Percentiles rank a stretch among this genome's conserved stretches.
Evolutionary conservation across 2,329 filamentous ascomycete genomes (phyloP).

Genomic region (Penicillium sp.): DNA sequence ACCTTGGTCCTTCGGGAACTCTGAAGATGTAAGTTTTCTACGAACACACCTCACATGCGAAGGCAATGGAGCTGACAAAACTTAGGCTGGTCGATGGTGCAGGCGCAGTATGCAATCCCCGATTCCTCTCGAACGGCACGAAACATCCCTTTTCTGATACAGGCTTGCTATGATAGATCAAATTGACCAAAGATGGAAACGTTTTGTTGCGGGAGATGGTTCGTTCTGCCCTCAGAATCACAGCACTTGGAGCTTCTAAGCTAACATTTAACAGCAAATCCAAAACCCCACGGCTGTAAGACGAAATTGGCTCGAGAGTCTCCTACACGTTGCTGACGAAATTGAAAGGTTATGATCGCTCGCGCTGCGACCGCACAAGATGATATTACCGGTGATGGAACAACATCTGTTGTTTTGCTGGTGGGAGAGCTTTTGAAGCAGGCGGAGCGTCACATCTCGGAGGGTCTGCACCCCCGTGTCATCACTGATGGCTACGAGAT

Average conservation of each 20-base stretch:
- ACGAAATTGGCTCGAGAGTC: constrained; percentile 9
- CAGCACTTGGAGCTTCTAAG: constrained; percentile 7
- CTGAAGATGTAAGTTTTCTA: constrained; percentile 76
- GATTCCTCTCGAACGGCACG: constrained; percentile 8
- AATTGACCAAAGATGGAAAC: constrained; percentile 98
- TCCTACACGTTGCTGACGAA: constrained; percentile 22
- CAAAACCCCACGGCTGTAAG: constrained; percentile 93
- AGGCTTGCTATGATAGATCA: constrained; percentile 64
- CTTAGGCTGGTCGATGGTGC: constrained; percentile 62
- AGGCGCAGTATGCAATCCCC: constrained; percentile 51
- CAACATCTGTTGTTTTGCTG: constrained; percentile 90
- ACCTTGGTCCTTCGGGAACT: constrained; percentile 88
- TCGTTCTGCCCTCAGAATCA: constrained; percentile 20
- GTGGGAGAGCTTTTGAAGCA: constrained; percentile 98
- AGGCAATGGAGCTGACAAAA: constrained; percentile 31
- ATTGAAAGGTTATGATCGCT: constrained; percentile 63
- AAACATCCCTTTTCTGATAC: constrained; percentile 18
- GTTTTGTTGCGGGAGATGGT: constrained; percentile 71
- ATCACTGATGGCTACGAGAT: constrained; percentile 98
- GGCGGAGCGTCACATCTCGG: constrained; percentile 90
- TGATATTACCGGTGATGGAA: constrained; percentile 97
- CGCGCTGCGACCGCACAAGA: constrained; percentile 93
- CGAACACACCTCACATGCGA: neutral
- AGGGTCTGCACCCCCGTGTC: constrained; percentile 94
- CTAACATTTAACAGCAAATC: constrained; percentile 66